phyloP scores from a whole-genome alignment of 257 asterid genomes.

The Ballota nigra region DNA sequence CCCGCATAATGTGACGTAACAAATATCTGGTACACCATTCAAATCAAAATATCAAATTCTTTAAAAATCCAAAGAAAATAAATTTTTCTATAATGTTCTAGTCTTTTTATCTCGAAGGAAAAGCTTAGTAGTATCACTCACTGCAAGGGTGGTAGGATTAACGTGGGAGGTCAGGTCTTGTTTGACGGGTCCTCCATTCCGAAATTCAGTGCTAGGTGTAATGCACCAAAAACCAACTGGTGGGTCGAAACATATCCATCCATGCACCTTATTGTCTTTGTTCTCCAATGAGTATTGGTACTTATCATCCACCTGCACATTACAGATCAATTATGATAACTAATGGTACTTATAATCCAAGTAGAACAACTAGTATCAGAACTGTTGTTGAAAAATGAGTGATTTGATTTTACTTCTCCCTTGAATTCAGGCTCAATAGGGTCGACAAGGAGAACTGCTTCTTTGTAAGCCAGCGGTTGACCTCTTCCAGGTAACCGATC shows the following conservation, averaged over 20 bases:
- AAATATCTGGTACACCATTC: slow-evolving; percentile 46
- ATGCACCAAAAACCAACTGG: slow-evolving; percentile 85
- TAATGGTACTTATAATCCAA: slow-evolving; percentile 80
- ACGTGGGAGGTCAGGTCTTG: slow-evolving; percentile 82
- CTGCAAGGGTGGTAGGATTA: slow-evolving; percentile 67
- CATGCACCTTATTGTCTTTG: slow-evolving; percentile 66
- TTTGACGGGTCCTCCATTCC: slow-evolving; percentile 74
- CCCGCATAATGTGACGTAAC: slow-evolving; percentile 64
- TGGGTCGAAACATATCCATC: slow-evolving; percentile 77
- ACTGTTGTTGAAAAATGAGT: slow-evolving; percentile 5
- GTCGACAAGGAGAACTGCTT: slow-evolving; percentile 77
- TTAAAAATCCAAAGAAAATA: background rate
- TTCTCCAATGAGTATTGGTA: slow-evolving; percentile 67
- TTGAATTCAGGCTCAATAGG: slow-evolving; percentile 64
- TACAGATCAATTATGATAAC: slow-evolving; percentile 20
- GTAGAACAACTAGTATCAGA: slow-evolving; percentile 8
- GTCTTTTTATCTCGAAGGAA: background rate
- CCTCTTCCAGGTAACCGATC: slow-evolving; percentile 71
- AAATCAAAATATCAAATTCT: slow-evolving; percentile 11
- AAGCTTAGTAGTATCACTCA: slow-evolving; percentile 35
- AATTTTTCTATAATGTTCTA: background rate
- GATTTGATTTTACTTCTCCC: slow-evolving; percentile 59
- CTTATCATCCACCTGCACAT: slow-evolving; percentile 77
- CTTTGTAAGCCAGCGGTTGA: slow-evolving; percentile 63
- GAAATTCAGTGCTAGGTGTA: slow-evolving; percentile 73